A percentile compares a stretch with the other conserved stretches of the same genome.
Conservation (phyloP, 2,329 filamentous ascomycete genomes). For the Dactylonectria estremocensis region DNA sequence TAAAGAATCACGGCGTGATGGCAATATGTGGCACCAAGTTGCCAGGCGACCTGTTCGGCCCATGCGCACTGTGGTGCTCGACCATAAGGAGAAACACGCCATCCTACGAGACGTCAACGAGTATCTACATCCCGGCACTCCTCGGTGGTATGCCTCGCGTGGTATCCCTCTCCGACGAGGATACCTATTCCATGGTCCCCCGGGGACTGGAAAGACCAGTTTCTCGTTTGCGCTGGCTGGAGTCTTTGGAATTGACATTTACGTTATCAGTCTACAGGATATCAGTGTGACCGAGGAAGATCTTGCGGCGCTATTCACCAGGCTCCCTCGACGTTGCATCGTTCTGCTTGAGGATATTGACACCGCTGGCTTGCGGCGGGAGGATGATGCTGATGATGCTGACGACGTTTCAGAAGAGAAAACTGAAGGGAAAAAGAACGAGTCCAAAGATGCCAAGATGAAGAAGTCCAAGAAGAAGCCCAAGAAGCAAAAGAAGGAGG, state of each 20-base stretch:
- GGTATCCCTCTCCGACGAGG: conserved; percentile 84
- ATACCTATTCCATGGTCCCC: conserved; percentile 84
- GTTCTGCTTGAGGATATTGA: conserved; percentile 81
- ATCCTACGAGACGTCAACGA: conserved; percentile 83
- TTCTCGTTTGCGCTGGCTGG: conserved; percentile 77
- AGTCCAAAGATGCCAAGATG: conserved; percentile 29
- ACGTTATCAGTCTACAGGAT: conserved; percentile 72
- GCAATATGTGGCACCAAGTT: conserved; percentile 69
- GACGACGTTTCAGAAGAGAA: conserved; percentile 34
- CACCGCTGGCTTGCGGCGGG: conserved; percentile 71
- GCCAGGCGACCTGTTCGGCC: conserved; percentile 77
- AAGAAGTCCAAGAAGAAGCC: conserved; percentile 39
- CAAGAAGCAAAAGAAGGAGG: conserved; percentile 41
- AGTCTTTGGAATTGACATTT: conserved; percentile 77
- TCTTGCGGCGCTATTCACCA: conserved; percentile 71
- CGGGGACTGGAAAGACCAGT: conserved; percentile 81
- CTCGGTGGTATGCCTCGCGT: conserved; percentile 81
- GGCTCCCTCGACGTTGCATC: conserved; percentile 74
- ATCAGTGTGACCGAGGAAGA: conserved; percentile 74
- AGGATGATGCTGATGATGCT: conserved; percentile 51
- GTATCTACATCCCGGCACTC: conserved; percentile 79
- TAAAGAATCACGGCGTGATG: conserved; percentile 62
- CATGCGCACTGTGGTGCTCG: conserved; percentile 83
- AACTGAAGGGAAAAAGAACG: conserved; percentile 27
- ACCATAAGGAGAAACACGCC: conserved; percentile 74